Conservation (phyloP, 495 filamentous ascomycete species). For the Hypoxylon fuscum region DNA sequence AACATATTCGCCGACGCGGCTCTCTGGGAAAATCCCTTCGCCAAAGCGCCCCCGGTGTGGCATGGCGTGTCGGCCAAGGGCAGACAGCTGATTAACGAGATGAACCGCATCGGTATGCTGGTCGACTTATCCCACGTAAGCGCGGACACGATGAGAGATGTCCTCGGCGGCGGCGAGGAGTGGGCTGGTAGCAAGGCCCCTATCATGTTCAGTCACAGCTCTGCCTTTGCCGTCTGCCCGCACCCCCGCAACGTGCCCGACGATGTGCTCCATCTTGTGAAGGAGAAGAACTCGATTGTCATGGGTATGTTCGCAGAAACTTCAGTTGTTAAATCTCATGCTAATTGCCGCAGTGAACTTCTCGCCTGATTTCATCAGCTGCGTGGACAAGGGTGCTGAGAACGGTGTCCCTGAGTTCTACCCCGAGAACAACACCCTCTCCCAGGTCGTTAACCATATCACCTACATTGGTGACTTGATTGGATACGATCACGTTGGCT, state of each 20-base stretch:
- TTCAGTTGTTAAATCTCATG: not conserved
- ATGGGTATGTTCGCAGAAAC: slow-evolving; percentile 61
- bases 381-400: slow-evolving; percentile 62
- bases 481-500: slow-evolving; percentile 77
- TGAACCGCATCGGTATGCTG: slow-evolving; percentile 84
- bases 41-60: slow-evolving; percentile 61
- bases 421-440: slow-evolving; percentile 74
- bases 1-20: slow-evolving; percentile 91
- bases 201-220: slow-evolving; percentile 78
- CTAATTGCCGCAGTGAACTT: slow-evolving; percentile 62
- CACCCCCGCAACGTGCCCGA: slow-evolving; percentile 79
- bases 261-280: slow-evolving; percentile 70
- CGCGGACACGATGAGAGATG: slow-evolving; percentile 75
- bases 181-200: slow-evolving; percentile 68
- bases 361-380: slow-evolving; percentile 80
- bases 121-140: slow-evolving; percentile 77
- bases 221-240: slow-evolving; percentile 70
- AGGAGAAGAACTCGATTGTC: slow-evolving; percentile 67
- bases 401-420: slow-evolving; percentile 68
- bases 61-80: slow-evolving; percentile 75
- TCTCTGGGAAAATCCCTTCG: slow-evolving; percentile 57
- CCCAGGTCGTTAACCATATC: slow-evolving; percentile 80
- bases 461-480: slow-evolving; percentile 72
- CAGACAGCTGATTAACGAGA: slow-evolving; percentile 71
- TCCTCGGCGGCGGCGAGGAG: slow-evolving; percentile 59